phyloP scores from a whole-genome alignment of 2,329 filamentous ascomycete genomes.

The Colletotrichum somersetense region DNA sequence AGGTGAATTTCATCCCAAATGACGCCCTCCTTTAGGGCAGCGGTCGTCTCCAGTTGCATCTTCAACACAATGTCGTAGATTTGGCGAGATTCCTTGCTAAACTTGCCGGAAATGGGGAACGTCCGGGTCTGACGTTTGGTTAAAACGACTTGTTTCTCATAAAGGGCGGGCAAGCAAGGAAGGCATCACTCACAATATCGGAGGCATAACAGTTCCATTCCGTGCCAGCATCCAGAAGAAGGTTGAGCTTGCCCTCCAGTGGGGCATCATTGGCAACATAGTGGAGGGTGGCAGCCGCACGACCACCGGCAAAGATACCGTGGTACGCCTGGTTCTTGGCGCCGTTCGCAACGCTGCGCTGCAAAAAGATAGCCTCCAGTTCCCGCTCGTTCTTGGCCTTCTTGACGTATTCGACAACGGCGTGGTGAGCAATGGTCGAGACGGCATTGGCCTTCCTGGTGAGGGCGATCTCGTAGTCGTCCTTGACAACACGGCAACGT shows the following conservation, averaged over 20 bases:
- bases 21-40: conserved; percentile 78
- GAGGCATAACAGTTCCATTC: conserved; percentile 81
- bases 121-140: conserved; percentile 77
- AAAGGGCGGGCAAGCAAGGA: background rate
- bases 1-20: conserved; percentile 86
- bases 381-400: conserved; percentile 82
- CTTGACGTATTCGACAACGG: conserved; percentile 71
- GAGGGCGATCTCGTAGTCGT: conserved; percentile 79
- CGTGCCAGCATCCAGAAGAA: conserved; percentile 87
- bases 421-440: conserved; percentile 75
- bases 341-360: conserved; percentile 79
- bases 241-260: conserved; percentile 77
- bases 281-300: conserved; percentile 86
- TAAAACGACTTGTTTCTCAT: conserved; percentile 43
- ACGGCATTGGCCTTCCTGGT: conserved; percentile 79
- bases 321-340: conserved; percentile 89
- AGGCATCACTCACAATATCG: conserved; percentile 61
- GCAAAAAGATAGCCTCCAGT: conserved; percentile 84
- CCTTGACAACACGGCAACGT: conserved; percentile 77
- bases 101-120: conserved; percentile 82
- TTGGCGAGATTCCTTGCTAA: conserved; percentile 75
- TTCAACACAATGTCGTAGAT: conserved; percentile 87
- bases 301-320: conserved; percentile 85
- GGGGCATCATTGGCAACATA: conserved; percentile 85
- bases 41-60: conserved; percentile 87